phyloP scores from a whole-genome alignment of 176 grass and related monocot genomes.

The Metroxylon sagu region DNA sequence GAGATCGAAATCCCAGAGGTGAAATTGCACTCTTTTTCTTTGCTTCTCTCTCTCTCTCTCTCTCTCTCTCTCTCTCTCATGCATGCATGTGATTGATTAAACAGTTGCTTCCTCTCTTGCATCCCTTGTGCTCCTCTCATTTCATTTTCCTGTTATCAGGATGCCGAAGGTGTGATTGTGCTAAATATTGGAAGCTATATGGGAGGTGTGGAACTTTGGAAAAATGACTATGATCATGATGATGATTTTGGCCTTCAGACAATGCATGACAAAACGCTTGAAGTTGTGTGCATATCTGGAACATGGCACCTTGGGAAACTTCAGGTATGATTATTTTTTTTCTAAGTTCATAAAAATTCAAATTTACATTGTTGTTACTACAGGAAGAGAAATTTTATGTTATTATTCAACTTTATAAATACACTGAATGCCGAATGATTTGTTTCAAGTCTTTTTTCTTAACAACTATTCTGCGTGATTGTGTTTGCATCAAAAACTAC shows the following conservation, averaged over 20 bases:
- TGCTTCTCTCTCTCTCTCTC: conserved; percentile 5
- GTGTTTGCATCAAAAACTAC: too few relatives aligned
- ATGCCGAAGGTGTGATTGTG: conserved; percentile 90
- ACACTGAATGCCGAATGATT: too few relatives aligned
- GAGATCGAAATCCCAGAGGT: conserved; percentile 82
- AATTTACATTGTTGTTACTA: not conserved
- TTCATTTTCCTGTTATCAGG: conserved; percentile 33
- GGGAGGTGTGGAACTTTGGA: conserved; percentile 95
- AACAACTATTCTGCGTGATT: too few relatives aligned
- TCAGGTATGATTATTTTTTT: conserved; percentile 49
- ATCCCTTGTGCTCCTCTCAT: conserved; percentile 12
- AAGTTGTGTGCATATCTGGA: conserved; percentile 90
- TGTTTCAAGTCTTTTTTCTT: too few relatives aligned
- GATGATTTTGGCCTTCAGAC: conserved; percentile 64
- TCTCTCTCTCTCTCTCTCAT: not conserved
- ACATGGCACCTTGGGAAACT: conserved; percentile 95
- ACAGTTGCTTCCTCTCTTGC: too few relatives aligned
- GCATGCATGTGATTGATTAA: too few relatives aligned
- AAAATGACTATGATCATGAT: conserved; percentile 60
- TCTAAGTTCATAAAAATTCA: not conserved
- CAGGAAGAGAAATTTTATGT: too few relatives aligned
- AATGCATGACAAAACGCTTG: conserved; percentile 83
- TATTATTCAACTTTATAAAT: too few relatives aligned
- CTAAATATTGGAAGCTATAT: conserved; percentile 94
- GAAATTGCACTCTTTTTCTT: conserved; percentile 17